Evolutionary conservation across 257 asterid genomes (phyloP), one percentile per base, ranked within the genome.

Genomic region (Plantago major): DNA sequence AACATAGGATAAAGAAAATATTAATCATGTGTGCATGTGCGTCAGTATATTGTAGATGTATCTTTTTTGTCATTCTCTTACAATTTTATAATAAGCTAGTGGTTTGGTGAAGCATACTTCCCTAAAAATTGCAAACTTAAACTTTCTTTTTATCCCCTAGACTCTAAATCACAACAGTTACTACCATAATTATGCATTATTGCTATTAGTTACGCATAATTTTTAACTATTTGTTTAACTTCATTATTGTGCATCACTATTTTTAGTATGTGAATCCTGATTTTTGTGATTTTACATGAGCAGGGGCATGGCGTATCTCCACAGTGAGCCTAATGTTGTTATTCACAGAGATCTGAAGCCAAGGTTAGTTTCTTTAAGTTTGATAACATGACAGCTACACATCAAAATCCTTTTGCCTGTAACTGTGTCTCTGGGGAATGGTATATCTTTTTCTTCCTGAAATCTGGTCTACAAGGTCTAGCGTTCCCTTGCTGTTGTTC

Each of bases 241-340:
- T 11, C 42, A 52, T 42, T 46, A 46, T 46, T 48, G 64, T 16
- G 63, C 51, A 56, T 49, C 50, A 38, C 42, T 58, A 11, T 47
- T 37, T 42, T 56, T n/a, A 13, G 3, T 38, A 43, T 28, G 58
- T 45, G 64, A 47, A 61, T 69, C 33, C 69, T 67, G 57, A 61
- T 46, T 40, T 54, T 57, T 49, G 26, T 50, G 42, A 67, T 47
- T 63, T 76, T 70, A 58, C 67, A 65, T 63, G 66, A 63, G 66
- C 89, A 89, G 99, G 74, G 99, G 99, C 81, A 89, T 93, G 95
- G 95, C 99, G 60, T 93, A 89, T 89, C 95, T 93, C 79, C 99
- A 93, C 69, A 87, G 80, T 49, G 97, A 93, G 74, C 99, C 99
- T 64, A 93, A 93, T 79, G 99, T 89, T 14, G 66, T 93, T 40